Conservation (phyloP, 2,329 filamentous ascomycete species). For the Ophiocordyceps camponoti-rufipedis region DNA sequence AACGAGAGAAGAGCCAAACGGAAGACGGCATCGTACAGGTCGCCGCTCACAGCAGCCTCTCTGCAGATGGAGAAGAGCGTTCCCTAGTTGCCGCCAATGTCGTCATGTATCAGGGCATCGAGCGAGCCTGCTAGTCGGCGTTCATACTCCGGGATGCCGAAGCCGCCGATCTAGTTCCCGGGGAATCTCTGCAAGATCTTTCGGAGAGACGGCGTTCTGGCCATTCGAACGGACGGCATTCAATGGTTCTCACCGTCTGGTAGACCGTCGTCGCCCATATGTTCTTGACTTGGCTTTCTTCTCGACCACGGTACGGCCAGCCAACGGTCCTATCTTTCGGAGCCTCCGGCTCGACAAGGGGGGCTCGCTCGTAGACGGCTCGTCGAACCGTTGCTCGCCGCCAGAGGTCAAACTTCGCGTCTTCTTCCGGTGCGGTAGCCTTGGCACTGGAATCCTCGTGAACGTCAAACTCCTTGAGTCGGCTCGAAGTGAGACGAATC, state of each 20-base stretch:
- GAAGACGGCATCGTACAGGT: not conserved
- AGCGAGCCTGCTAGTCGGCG: not conserved
- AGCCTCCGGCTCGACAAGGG: not conserved
- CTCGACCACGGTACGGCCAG: not conserved
- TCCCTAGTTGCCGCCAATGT: conserved; percentile 1
- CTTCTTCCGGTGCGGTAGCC: not conserved
- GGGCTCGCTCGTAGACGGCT: not conserved
- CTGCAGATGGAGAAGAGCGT: conserved; percentile 1
- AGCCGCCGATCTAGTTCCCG: not conserved
- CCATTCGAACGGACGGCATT: not conserved
- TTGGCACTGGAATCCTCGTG: no score
- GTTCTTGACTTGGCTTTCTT: not conserved
- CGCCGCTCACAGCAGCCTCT: not conserved
- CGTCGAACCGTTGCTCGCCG: not conserved
- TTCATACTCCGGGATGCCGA: not conserved
- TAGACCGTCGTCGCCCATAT: not conserved
- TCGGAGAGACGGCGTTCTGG: not conserved
- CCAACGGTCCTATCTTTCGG: not conserved
- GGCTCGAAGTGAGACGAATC: not conserved
- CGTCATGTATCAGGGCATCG: conserved; percentile 1
- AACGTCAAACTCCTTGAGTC: not conserved
- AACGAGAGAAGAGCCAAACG: conserved; percentile 4
- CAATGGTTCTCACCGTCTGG: not conserved
- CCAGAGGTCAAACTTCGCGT: not conserved
- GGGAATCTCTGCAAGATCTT: not conserved